Conservation (phyloP, 1,284 basidiomycete genomes). For the Cryptococcus sp. region DNA sequence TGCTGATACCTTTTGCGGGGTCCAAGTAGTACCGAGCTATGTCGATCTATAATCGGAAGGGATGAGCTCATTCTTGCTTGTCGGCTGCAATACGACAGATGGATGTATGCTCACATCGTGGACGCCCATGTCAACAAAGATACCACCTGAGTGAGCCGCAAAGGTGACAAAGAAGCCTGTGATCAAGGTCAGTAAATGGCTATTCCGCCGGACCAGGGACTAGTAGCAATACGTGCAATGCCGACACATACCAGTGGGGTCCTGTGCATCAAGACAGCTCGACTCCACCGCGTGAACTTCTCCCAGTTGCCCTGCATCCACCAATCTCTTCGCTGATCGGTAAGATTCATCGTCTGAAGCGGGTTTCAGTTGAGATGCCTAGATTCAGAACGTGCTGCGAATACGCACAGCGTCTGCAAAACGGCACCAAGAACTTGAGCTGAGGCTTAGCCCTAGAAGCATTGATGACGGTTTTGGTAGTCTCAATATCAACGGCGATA, state of each 20-base stretch:
- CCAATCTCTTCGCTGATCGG: neutral
- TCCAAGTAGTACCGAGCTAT: slow-evolving; percentile 8
- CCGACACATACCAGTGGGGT: slow-evolving; percentile 22
- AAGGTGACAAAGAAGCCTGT: slow-evolving; percentile 6
- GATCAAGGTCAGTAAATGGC: slow-evolving; percentile 24
- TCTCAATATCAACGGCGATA: slow-evolving; percentile 23
- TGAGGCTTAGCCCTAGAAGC: slow-evolving; percentile 17
- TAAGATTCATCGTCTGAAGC: neutral
- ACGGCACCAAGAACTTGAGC: slow-evolving; percentile 25
- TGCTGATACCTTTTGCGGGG: slow-evolving; percentile 4
- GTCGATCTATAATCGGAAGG: slow-evolving; percentile 3
- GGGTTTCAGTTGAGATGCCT: too few species aligned
- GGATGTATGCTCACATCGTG: slow-evolving; percentile 14
- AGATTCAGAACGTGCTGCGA: neutral
- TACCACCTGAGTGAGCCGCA: slow-evolving; percentile 22
- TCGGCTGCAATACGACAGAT: too few species aligned
- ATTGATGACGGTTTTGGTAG: slow-evolving; percentile 17
- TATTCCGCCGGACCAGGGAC: slow-evolving; percentile 25
- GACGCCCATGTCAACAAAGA: slow-evolving; percentile 18
- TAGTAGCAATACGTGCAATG: slow-evolving; percentile 33
- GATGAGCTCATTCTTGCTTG: neutral
- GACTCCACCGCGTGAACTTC: slow-evolving; percentile 16
- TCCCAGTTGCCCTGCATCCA: slow-evolving; percentile 20
- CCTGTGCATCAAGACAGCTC: slow-evolving; percentile 19
- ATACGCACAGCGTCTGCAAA: slow-evolving; percentile 27